Conservation (phyloP, 2,329 filamentous ascomycete genomes). For the Cladosporium sp. region DNA sequence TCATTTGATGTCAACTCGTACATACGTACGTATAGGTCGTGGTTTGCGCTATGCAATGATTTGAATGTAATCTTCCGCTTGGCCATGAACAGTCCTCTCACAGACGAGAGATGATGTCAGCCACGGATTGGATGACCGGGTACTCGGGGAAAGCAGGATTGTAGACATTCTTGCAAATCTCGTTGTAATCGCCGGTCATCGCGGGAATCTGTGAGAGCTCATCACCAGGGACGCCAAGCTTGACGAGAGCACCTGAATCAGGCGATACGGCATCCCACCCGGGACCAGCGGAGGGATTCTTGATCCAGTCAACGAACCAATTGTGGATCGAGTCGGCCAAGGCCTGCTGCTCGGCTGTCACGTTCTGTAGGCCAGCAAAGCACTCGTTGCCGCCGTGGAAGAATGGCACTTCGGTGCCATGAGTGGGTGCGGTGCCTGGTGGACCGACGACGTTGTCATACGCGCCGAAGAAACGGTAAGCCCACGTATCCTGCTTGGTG, state of each 20-base stretch:
- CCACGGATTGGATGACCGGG: slow-evolving; percentile 3
- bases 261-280: slow-evolving; percentile 6
- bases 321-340: slow-evolving; percentile 19
- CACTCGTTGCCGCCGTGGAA: slow-evolving; percentile 22
- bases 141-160: neutral
- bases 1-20: too few relatives aligned
- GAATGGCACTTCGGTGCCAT: slow-evolving; percentile 30
- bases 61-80: too few relatives aligned
- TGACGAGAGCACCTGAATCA: neutral
- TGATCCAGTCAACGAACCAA: slow-evolving; percentile 20
- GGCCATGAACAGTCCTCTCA: too few relatives aligned
- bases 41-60: too few relatives aligned
- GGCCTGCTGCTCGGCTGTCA: slow-evolving; percentile 18
- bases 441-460: slow-evolving; percentile 17
- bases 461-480: slow-evolving; percentile 40
- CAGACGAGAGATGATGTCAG: neutral
- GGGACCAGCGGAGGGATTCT: slow-evolving; percentile 20
- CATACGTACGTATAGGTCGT: too few relatives aligned
- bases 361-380: slow-evolving; percentile 8
- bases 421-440: slow-evolving; percentile 28
- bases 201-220: neutral
- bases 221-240: slow-evolving; percentile 1
- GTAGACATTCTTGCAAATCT: neutral
- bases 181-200: neutral
- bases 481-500: slow-evolving; percentile 17